Conservation (phyloP, 225 moss, liverwort and hornwort species). For the Bryoerythrophyllum caledonicum region DNA sequence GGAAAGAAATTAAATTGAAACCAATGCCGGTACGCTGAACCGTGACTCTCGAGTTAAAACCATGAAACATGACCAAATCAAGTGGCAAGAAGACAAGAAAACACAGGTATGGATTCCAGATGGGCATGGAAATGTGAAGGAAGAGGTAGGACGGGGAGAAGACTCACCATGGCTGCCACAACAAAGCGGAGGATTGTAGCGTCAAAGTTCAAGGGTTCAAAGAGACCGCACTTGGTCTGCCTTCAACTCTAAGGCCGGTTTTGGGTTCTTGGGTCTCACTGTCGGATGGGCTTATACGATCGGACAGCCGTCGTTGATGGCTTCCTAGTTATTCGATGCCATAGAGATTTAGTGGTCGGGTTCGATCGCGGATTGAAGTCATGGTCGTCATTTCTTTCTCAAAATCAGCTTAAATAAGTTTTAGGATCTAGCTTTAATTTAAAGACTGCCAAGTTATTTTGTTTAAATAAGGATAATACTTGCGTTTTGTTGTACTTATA, state of each 20-base stretch:
- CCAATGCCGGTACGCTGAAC: neutral
- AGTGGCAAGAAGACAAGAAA: neutral
- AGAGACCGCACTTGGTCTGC: neutral
- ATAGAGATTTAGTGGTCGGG: neutral
- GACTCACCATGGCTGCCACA: conserved; percentile 45
- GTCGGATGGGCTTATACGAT: neutral
- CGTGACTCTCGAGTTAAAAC: neutral
- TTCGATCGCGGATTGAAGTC: neutral
- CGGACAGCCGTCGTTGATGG: neutral
- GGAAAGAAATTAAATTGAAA: neutral
- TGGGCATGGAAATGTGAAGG: neutral
- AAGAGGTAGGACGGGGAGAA: neutral
- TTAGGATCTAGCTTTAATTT: too few species aligned
- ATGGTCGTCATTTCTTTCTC: neutral
- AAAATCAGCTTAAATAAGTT: too few species aligned
- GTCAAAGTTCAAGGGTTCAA: conserved; percentile 13
- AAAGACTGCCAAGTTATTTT: too few species aligned
- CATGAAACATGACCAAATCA: neutral
- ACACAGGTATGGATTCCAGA: neutral
- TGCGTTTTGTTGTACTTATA: too few species aligned
- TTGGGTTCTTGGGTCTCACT: neutral
- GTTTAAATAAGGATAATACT: too few species aligned
- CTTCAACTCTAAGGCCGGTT: conserved; percentile 30
- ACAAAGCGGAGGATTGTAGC: neutral
- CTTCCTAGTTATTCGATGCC: neutral